Evolutionary conservation across 495 filamentous ascomycete genomes (phyloP).

Genomic region (Hypoxylon subgilvum): DNA sequence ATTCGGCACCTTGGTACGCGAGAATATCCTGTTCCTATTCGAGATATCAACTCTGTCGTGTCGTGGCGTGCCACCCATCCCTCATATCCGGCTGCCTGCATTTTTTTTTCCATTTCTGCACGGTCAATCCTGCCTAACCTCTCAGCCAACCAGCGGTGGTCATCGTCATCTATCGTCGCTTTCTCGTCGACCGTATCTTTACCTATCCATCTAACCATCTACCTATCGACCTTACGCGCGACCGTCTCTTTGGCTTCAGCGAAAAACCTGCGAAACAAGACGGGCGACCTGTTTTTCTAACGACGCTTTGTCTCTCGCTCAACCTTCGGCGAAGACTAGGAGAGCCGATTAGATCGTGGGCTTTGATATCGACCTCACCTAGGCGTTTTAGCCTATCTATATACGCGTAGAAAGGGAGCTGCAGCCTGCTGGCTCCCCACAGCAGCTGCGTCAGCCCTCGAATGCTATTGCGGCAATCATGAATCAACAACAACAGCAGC

Average conservation of each 20-base stretch:
- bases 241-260: constrained; percentile 1
- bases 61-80: constrained; percentile 30
- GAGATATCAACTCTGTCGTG: constrained; percentile 14
- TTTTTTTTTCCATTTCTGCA: constrained; percentile 36
- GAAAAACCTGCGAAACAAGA: constrained; percentile 8
- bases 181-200: constrained; percentile 20
- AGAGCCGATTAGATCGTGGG: neutral
- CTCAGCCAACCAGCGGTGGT: constrained; percentile 40
- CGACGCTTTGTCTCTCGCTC: constrained; percentile 22
- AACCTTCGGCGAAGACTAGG: constrained; percentile 8
- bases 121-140: constrained; percentile 41
- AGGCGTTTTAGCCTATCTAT: constrained; percentile 30
- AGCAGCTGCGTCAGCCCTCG: constrained; percentile 39
- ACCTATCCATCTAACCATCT: constrained; percentile 2
- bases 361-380: constrained; percentile 3
- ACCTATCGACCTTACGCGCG: constrained; percentile 17
- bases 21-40: neutral
- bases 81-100: constrained; percentile 40
- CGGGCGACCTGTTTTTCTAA: constrained; percentile 9
- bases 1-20: constrained; percentile 27
- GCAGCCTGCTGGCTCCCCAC: constrained; percentile 43
- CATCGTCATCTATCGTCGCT: neutral
- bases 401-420: constrained; percentile 41
- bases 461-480: constrained; percentile 50
- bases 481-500: constrained; percentile 64